phyloP scores from a whole-genome alignment of 768 basidiomycete genomes.

The Naganishia antarctica region DNA sequence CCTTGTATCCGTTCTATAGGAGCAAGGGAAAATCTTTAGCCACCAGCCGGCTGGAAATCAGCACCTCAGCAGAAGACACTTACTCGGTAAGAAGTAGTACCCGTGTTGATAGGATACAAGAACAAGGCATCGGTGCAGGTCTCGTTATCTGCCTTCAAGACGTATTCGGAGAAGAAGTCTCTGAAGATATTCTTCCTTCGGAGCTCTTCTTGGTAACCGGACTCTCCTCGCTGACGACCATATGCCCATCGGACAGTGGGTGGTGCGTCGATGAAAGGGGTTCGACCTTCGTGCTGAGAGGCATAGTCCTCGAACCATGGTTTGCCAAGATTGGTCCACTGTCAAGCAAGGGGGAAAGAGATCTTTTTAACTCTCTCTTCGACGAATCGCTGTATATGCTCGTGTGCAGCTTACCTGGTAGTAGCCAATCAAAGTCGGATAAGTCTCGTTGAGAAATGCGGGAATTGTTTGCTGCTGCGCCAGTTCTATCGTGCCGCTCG shows the following conservation, averaged over 20 bases:
- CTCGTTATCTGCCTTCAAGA: constrained; percentile 31
- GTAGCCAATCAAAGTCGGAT: constrained; percentile 32
- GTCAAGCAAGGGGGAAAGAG: not conserved
- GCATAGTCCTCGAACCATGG: constrained; percentile 39
- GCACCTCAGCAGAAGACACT: constrained; percentile 3
- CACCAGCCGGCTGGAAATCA: not conserved
- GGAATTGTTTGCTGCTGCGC: constrained; percentile 26
- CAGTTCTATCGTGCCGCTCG: constrained; percentile 30
- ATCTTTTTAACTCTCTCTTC: not conserved
- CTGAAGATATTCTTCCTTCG: constrained; percentile 33
- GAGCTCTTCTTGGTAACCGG: constrained; percentile 29
- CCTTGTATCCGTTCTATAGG: constrained; percentile 28
- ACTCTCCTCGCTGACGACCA: constrained; percentile 28
- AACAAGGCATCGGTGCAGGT: constrained; percentile 38
- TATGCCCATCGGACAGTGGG: constrained; percentile 35
- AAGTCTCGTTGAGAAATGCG: constrained; percentile 27
- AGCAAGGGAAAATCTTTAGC: not conserved
- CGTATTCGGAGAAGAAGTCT: constrained; percentile 30
- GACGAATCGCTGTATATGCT: not conserved
- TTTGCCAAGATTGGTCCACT: constrained; percentile 32
- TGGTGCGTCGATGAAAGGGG: constrained; percentile 35
- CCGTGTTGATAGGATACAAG: constrained; percentile 28
- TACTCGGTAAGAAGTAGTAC: constrained; percentile 32
- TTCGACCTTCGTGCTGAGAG: constrained; percentile 33
- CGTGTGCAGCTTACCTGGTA: constrained; percentile 23